These are phyloP conservation scores for Amaranthus tricolor DNA, from an alignment of 179 eudicot genomes.

Conservation along the genomic window DNA sequence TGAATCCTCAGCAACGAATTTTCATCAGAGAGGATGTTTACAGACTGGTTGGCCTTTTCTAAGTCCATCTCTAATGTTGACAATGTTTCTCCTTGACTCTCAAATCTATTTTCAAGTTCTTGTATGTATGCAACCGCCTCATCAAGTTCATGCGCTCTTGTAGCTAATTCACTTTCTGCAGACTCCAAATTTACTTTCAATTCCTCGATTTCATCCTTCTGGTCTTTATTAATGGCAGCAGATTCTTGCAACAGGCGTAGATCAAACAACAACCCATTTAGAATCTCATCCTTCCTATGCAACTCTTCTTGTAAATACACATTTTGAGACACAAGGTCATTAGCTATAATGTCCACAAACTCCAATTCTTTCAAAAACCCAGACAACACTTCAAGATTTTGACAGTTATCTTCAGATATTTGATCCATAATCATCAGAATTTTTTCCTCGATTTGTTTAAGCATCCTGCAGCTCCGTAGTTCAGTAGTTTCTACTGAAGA, in stretches of 20 bases:
- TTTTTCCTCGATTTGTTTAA: conserved; percentile 34
- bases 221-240: conserved; percentile 59
- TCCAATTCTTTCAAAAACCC: conserved; percentile 50
- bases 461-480: conserved; percentile 30
- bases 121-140: conserved; percentile 42
- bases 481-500: conserved; percentile 37
- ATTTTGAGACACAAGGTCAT: conserved; percentile 48
- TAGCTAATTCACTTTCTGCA: conserved; percentile 56
- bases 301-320: conserved; percentile 50
- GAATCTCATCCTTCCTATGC: conserved; percentile 75
- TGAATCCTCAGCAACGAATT: conserved; percentile 48
- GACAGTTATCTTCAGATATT: conserved; percentile 36
- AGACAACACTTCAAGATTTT: conserved; percentile 31
- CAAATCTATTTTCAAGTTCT: conserved; percentile 55
- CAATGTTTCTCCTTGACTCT: conserved; percentile 48
- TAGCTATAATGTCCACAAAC: conserved; percentile 42
- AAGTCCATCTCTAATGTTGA: conserved; percentile 50
- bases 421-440: conserved; percentile 31
- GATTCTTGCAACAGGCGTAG: conserved; percentile 85
- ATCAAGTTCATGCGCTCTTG: conserved; percentile 48
- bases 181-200: conserved; percentile 43
- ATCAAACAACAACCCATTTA: conserved; percentile 74
- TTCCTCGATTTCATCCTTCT: conserved; percentile 62
- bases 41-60: conserved; percentile 37
- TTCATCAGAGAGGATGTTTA: conserved; percentile 41